Percentiles rank a stretch among this genome's conserved stretches.
phyloP scores from a whole-genome alignment of 2,329 filamentous ascomycete genomes.

The Neonectria neomacrospora region DNA sequence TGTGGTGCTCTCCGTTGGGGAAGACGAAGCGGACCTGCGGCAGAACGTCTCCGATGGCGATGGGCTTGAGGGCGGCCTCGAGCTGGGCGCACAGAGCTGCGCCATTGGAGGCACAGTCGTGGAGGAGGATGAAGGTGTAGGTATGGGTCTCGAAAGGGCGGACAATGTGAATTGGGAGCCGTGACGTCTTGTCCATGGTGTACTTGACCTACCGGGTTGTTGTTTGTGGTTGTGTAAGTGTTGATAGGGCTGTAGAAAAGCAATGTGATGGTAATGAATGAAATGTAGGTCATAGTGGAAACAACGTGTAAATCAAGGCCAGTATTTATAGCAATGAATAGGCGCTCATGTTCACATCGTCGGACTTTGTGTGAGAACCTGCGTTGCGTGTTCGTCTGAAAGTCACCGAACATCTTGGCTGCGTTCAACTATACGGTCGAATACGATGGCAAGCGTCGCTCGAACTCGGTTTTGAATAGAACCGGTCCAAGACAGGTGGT shows the following conservation, averaged over 20 bases:
- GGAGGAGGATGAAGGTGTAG: slow-evolving; percentile 22
- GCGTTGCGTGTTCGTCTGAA: not conserved
- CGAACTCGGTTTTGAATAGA: not conserved
- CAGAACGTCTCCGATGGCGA: not conserved
- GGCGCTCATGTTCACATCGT: not conserved
- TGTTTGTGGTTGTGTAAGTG: not conserved
- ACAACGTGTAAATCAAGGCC: not conserved
- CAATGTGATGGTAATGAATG: not conserved
- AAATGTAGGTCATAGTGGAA: not conserved
- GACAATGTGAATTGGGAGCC: not conserved
- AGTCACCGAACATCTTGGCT: not conserved
- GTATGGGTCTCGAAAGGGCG: not conserved
- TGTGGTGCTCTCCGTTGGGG: not conserved
- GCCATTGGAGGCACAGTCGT: slow-evolving; percentile 9
- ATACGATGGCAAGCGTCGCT: not conserved
- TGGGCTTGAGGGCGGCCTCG: not conserved
- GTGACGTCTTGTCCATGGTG: not conserved
- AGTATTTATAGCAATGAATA: not conserved
- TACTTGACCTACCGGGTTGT: not conserved
- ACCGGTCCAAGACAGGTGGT: not conserved
- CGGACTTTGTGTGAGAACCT: not conserved
- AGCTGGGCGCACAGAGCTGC: not conserved
- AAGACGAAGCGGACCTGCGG: slow-evolving; percentile 18
- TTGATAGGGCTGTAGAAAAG: not conserved
- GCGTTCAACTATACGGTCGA: not conserved